Conservation (phyloP, 345 rosid genomes). For the Salix brachista region DNA sequence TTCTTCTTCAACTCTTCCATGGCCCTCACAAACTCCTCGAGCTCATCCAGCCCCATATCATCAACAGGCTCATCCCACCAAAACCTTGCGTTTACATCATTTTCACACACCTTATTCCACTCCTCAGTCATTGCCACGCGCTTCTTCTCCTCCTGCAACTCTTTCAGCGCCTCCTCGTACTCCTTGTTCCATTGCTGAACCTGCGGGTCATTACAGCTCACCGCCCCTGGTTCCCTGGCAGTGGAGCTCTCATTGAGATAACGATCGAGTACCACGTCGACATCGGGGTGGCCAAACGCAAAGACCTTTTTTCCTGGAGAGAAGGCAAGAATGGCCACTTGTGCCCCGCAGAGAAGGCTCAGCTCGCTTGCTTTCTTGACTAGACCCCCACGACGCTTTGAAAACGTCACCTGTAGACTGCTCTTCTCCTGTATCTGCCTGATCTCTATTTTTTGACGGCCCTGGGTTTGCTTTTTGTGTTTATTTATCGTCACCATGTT, state of each 20-base stretch:
- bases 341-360: conserved; percentile 27
- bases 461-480: conserved; percentile 10
- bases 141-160: conserved; percentile 29
- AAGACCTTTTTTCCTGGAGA: conserved; percentile 35
- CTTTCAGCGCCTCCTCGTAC: conserved; percentile 14
- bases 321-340: conserved; percentile 27
- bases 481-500: conserved; percentile 13
- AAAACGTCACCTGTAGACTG: conserved; percentile 20
- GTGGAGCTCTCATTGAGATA: not conserved
- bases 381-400: conserved; percentile 22
- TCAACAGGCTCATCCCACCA: conserved; percentile 42
- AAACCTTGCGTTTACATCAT: conserved; percentile 1
- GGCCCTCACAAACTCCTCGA: conserved; percentile 25
- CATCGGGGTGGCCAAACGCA: conserved; percentile 27
- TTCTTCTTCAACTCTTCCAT: conserved; percentile 29
- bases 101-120: conserved; percentile 2
- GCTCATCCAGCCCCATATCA: conserved; percentile 28
- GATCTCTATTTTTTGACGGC: conserved; percentile 12
- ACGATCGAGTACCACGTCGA: conserved; percentile 14
- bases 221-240: not conserved
- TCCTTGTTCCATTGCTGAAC: conserved; percentile 15
- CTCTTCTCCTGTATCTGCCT: conserved; percentile 11
- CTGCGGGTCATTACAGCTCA: not conserved
- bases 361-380: conserved; percentile 39
- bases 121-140: conserved; percentile 2